Evolutionary conservation across 495 filamentous ascomycete species (phyloP).

Genomic region (Chaetomium cochliodes): DNA sequence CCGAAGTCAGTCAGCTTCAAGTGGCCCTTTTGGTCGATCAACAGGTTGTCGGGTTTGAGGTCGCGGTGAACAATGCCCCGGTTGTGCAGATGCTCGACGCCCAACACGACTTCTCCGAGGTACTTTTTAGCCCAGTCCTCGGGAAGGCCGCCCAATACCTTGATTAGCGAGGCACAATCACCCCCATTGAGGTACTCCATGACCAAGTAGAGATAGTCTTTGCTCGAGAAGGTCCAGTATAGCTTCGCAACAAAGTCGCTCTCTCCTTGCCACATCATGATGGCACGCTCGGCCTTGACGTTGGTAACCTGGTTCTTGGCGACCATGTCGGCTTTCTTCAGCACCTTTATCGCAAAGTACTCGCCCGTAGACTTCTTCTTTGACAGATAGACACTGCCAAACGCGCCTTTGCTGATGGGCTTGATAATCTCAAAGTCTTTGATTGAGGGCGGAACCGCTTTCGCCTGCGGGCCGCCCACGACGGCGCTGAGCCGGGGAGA

Average conservation of each 20-base stretch:
- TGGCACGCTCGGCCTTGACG: slow-evolving; percentile 97
- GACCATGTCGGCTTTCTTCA: slow-evolving; percentile 99
- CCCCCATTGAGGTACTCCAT: slow-evolving; percentile 99
- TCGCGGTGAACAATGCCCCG: slow-evolving; percentile 95
- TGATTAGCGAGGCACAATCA: slow-evolving; percentile 94
- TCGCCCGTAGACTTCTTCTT: slow-evolving; percentile 99
- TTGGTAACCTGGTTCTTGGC: slow-evolving; percentile 99
- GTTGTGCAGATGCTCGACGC: slow-evolving; percentile 91
- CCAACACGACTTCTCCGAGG: slow-evolving; percentile 89
- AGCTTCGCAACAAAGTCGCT: slow-evolving; percentile 98
- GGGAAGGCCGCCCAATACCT: slow-evolving; percentile 81
- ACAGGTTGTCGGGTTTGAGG: slow-evolving; percentile 92
- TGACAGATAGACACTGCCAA: slow-evolving; percentile 94
- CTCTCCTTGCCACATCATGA: slow-evolving; percentile 99
- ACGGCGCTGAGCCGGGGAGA: slow-evolving; percentile 77
- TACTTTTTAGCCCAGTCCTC: slow-evolving; percentile 99
- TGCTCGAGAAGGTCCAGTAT: slow-evolving; percentile 99
- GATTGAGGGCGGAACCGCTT: slow-evolving; percentile 88
- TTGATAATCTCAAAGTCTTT: slow-evolving; percentile 99
- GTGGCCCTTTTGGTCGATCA: slow-evolving; percentile 96
- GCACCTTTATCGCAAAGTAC: slow-evolving; percentile 96
- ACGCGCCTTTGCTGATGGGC: slow-evolving; percentile 97
- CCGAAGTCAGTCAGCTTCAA: slow-evolving; percentile 98
- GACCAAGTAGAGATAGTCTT: slow-evolving; percentile 96
- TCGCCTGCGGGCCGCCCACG: slow-evolving; percentile 67